These are phyloP conservation scores for Schizophyllum amplum DNA, from an alignment of 1,284 basidiomycete genomes.

Conservation along the genomic window DNA sequence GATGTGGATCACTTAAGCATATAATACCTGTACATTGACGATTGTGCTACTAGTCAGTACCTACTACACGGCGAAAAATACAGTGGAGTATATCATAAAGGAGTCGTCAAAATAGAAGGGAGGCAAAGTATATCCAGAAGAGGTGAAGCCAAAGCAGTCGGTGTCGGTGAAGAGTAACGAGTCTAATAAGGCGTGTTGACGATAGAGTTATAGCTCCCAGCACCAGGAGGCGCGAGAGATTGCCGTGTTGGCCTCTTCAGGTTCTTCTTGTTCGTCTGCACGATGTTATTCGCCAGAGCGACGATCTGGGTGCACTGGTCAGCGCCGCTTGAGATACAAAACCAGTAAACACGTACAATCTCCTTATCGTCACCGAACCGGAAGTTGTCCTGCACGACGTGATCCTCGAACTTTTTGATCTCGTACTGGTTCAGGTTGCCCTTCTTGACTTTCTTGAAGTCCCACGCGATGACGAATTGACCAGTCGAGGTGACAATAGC, in stretches of 20 bases:
- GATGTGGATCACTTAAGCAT: not conserved
- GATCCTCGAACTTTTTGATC: conserved; percentile 94
- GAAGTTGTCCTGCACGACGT: conserved; percentile 95
- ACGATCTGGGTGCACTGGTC: conserved; percentile 57
- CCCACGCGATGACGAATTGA: conserved; percentile 93
- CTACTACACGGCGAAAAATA: not conserved
- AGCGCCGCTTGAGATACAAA: conserved; percentile 2
- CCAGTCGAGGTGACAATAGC: conserved; percentile 96
- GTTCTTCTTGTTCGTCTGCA: conserved; percentile 90
- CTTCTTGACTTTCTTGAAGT: conserved; percentile 92
- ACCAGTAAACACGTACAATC: conserved; percentile 53
- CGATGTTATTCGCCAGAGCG: conserved; percentile 89
- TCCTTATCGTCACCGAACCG: conserved; percentile 93
- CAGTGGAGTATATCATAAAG: not conserved
- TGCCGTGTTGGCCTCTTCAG: conserved; percentile 81
- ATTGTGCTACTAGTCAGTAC: not conserved
- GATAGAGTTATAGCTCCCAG: conserved; percentile 50
- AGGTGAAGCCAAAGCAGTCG: too few species aligned
- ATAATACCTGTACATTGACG: not conserved
- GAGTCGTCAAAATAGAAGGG: conserved; percentile 10
- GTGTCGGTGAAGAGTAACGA: too few species aligned
- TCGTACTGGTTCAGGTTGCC: conserved; percentile 89
- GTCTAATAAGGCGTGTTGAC: conserved; percentile 68
- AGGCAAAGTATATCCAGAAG: too few species aligned
- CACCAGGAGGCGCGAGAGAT: conserved; percentile 53